Base-by-base conservation (phyloP, 1,284 basidiomycete genomes). In the Boletus sp. region DNA sequence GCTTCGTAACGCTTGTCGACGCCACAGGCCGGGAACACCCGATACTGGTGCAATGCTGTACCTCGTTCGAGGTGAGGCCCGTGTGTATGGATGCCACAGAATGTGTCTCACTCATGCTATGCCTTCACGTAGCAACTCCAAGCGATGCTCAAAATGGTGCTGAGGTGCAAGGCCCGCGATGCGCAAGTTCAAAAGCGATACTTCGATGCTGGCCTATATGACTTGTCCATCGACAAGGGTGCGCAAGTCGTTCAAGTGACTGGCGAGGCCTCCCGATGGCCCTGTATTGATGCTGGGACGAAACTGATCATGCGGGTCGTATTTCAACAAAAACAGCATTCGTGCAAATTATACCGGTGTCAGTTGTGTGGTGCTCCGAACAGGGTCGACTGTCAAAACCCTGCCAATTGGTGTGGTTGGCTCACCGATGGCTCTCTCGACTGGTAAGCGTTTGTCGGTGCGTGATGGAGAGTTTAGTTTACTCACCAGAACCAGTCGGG, bases 351-450 rank as follows among this genome's bases (percentile, higher is more conserved):
- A 16, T 69, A 65, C 46, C 55, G 58, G 10, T 69, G 70, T n/a
- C 71, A 68, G 17, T 33, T 72, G 37, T 69, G 68, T 11, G 69
- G 68, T 3, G 59, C 59, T 53, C 52, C 58, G 23, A 71, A 71
- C 44, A 61, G 55, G 25, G 38, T 72, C 0, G 67, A 71, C 16
- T 69, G 67, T 58, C 59, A 48, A 13, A 59, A 50, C 33, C 59
- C 58, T 8, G 21, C 33, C 10, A 40, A 71, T 35, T 68, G 65
- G 70, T 69, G 40, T 25, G 68, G 68, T 55, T 69, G 70, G 68
- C 70, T 69, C 48, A 72, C 68, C 1, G 69, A 69, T 43, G 40
- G 67, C 25, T 69, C 68, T 17, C 55, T 69, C 9, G 71, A 69
- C 30, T 69, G 68, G 68, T 71, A 10, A 27, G 69, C 1, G 0